phyloP scores from a whole-genome alignment of 2,329 filamentous ascomycete genomes.

The Penicillium rolfsii region DNA sequence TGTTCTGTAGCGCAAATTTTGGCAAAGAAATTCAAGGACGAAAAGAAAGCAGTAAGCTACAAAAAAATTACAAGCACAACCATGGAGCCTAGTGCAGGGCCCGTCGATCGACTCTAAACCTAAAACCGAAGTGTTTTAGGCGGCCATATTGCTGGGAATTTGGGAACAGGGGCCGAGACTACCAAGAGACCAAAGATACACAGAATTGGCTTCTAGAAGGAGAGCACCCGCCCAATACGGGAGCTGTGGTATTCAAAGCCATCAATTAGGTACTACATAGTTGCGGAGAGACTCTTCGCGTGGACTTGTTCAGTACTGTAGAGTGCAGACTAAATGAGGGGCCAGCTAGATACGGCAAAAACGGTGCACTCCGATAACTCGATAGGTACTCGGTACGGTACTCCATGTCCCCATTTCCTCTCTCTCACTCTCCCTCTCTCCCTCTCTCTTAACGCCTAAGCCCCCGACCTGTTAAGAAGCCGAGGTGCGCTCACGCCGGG shows the following conservation, averaged over 20 bases:
- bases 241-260: no score
- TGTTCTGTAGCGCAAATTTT: conserved; percentile 6
- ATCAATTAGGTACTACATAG: no score
- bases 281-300: neutral
- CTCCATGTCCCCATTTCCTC: neutral
- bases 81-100: conserved; percentile 11
- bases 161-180: neutral
- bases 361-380: neutral
- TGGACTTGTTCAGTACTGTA: neutral
- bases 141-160: conserved; percentile 8
- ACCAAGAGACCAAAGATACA: neutral
- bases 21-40: neutral
- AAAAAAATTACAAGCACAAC: neutral
- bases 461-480: conserved; percentile 11
- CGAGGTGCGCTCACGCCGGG: conserved; percentile 11
- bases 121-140: conserved; percentile 28
- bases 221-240: neutral
- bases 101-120: conserved; percentile 16
- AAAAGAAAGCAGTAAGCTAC: neutral
- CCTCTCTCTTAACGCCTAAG: neutral
- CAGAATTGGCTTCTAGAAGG: neutral
- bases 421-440: neutral
- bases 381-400: no score
- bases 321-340: neutral
- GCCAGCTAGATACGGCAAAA: neutral